Percentiles rank a stretch among this genome's conserved stretches.
Evolutionary conservation across 78 protist species (phyloP).

Genomic region (Dictyostelium citrinum): DNA sequence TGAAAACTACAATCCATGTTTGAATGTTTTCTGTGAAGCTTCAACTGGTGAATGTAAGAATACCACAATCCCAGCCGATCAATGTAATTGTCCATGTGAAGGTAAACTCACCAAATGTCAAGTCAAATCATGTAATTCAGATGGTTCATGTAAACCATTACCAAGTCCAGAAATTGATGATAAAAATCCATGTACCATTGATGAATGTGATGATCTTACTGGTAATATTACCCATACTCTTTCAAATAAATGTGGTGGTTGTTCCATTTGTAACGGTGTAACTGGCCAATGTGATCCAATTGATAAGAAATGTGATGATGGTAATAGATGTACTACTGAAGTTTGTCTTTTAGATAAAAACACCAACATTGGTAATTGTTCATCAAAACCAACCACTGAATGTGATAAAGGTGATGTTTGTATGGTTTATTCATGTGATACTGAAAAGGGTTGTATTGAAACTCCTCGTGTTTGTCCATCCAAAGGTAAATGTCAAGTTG

Average conservation of each 20-base stretch:
- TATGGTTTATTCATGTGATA: conserved; percentile 6
- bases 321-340: conserved; percentile 4
- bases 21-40: background rate
- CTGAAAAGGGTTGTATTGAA: background rate
- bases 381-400: background rate
- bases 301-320: conserved; percentile 1
- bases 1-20: background rate
- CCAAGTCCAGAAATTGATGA: background rate
- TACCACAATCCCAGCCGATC: background rate
- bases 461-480: conserved; percentile 3
- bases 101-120: background rate
- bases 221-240: background rate
- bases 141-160: background rate
- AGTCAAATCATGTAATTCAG: background rate
- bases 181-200: conserved; percentile 11
- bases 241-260: background rate
- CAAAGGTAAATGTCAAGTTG: conserved; percentile 35
- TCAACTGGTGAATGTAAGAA: background rate
- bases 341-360: background rate
- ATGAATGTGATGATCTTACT: background rate
- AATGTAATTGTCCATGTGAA: background rate
- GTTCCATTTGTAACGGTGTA: background rate
- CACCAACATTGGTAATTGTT: background rate
- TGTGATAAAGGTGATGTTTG: conserved; percentile 24
- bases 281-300: background rate